Evolutionary conservation across 169 alveolate genomes (phyloP).

Genomic region (Plasmodium gaboni): DNA sequence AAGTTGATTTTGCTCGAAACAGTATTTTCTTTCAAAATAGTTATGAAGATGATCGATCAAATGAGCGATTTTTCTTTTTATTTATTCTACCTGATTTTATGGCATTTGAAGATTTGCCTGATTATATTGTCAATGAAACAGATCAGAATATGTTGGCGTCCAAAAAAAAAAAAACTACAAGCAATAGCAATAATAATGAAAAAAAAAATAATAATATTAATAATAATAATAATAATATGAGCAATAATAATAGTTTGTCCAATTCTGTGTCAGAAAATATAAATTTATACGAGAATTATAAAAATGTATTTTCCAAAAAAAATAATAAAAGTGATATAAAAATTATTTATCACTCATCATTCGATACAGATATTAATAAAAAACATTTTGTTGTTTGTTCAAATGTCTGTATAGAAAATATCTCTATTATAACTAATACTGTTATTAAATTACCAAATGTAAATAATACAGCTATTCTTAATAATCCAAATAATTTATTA

Average conservation of each 20-base stretch:
- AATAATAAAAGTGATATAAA: slow-evolving; percentile 22
- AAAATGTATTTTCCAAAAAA: slow-evolving; percentile 60
- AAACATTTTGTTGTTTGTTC: slow-evolving; percentile 79
- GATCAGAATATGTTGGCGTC: not conserved
- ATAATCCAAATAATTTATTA: slow-evolving; percentile 65
- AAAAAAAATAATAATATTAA: not conserved
- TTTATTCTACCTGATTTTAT: slow-evolving; percentile 63
- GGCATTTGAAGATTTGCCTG: slow-evolving; percentile 40
- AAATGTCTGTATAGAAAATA: slow-evolving; percentile 66
- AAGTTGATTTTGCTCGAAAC: slow-evolving; percentile 53
- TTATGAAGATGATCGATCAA: slow-evolving; percentile 16
- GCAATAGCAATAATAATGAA: not conserved
- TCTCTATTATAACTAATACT: slow-evolving; percentile 81
- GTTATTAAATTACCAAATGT: slow-evolving; percentile 70
- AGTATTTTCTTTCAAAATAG: slow-evolving; percentile 66
- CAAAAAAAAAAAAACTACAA: not conserved
- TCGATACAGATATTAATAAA: slow-evolving; percentile 36
- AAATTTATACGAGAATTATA: slow-evolving; percentile 72
- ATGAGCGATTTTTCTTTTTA: slow-evolving; percentile 48
- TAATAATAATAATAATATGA: slow-evolving; percentile 8
- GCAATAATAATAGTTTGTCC: not conserved
- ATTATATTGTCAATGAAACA: not conserved
- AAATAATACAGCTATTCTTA: slow-evolving; percentile 35
- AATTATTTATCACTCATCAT: slow-evolving; percentile 32
- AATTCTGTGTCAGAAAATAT: slow-evolving; percentile 9